Evolutionary conservation across 2,329 filamentous ascomycete genomes (phyloP), one percentile per base, ranked within the genome.

Genomic region (Drechslerella coelobrocha): DNA sequence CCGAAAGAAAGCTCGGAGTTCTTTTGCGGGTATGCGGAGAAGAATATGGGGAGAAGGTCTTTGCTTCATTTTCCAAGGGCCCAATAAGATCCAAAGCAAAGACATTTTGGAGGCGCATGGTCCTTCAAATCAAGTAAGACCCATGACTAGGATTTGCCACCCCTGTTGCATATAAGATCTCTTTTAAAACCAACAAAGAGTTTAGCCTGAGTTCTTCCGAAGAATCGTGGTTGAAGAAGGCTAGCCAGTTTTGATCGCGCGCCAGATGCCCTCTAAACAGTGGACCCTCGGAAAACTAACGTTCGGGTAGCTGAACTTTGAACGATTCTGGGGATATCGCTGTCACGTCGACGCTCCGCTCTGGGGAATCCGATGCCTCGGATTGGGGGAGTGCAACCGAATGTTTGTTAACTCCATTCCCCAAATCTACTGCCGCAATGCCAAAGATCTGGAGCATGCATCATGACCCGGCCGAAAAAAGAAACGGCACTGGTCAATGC

Each of bases 131-230:
- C n/a, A n/a, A n/a, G n/a, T n/a, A 29, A 23, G 37, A 69, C 63
- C 59, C 66, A 59, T 57, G 66, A 47, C 45, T 27, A 23, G 48
- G 45, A 71, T 59, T 43, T 71, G 47, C 52, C 66, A 62, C 66
- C 59, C 66, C 51, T 62, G 53, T 24, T 24, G 8, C 7, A 21
- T 7, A 50, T 14, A 4, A 19, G 47, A 19, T n/a, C 26, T 26
- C 12, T 27, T 27, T 23, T n/a, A 26, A 51, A 53, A n/a, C 12
- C 24, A 50, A 59, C 34, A 57, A 71, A 71, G 51, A 53, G 59
- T 71, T 71, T 71, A 71, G 66, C 66, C 66, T 71, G 53, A 63
- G 53, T 71, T 41, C 66, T 63, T 43, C 59, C 59, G 59, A 71
- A 26, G 19, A 26, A 63, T 54, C 59, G 53, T 62, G 63, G 56